phyloP scores from a whole-genome alignment of 192 early-diverging fungal genomes.

The Diversispora eburnea region DNA sequence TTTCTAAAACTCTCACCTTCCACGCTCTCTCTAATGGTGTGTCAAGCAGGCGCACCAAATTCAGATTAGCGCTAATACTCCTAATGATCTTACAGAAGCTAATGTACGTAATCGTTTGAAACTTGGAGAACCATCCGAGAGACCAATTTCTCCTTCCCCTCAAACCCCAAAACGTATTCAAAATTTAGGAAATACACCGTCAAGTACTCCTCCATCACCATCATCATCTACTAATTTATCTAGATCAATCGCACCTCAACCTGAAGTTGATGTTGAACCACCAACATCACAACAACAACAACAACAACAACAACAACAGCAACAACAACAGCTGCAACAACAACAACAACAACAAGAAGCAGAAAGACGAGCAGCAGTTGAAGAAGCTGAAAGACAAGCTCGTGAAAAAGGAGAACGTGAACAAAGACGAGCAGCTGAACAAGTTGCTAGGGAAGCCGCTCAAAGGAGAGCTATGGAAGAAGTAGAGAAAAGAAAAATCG shows the following conservation, averaged over 20 bases:
- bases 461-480: constrained; percentile 34
- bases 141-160: constrained; percentile 16
- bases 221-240: constrained; percentile 32
- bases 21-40: constrained; percentile 13
- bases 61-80: constrained; percentile 38
- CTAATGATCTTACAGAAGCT: constrained; percentile 38
- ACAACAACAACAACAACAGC: too few relatives aligned
- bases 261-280: constrained; percentile 24
- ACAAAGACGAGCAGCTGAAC: constrained; percentile 35
- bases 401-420: constrained; percentile 33
- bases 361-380: constrained; percentile 20
- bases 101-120: constrained; percentile 41
- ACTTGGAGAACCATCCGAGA: constrained; percentile 32
- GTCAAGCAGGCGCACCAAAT: constrained; percentile 31
- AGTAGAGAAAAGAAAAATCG: constrained; percentile 39
- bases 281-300: background rate
- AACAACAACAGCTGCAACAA: background rate
- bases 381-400: constrained; percentile 30
- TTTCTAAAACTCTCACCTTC: constrained; percentile 31
- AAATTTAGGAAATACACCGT: constrained; percentile 15
- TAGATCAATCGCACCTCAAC: constrained; percentile 18
- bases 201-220: constrained; percentile 10
- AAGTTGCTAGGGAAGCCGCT: constrained; percentile 35
- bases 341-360: constrained; percentile 8
- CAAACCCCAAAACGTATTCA: constrained; percentile 16